phyloP scores from a whole-genome alignment of 805 yeast genomes.

The Suhomyces vadensis region DNA sequence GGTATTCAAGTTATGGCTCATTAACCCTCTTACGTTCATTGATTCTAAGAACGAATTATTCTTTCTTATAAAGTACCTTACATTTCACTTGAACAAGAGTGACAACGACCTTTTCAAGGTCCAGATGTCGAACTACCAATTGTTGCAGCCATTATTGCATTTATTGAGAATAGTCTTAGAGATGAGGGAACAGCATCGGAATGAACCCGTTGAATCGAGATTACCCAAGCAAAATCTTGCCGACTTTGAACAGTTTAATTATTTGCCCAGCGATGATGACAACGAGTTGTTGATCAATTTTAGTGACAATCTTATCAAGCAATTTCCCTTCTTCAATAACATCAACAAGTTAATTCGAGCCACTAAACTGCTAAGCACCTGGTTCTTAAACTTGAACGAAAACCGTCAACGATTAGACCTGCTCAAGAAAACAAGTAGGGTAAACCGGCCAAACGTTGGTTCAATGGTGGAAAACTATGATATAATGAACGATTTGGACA shows the following conservation, averaged over 20 bases:
- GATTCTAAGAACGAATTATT: slow-evolving; percentile 20
- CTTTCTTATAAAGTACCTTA: slow-evolving; percentile 18
- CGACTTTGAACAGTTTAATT: not conserved
- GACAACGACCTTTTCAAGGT: slow-evolving; percentile 22
- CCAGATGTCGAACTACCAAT: slow-evolving; percentile 30
- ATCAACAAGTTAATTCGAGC: slow-evolving; percentile 29
- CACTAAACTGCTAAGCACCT: slow-evolving; percentile 20
- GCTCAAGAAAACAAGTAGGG: slow-evolving; percentile 3
- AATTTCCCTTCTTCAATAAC: slow-evolving; percentile 29
- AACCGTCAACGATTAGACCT: slow-evolving; percentile 8
- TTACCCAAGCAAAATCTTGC: slow-evolving; percentile 5
- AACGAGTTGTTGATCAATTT: slow-evolving; percentile 15
- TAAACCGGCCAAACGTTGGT: not conserved
- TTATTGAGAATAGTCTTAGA: slow-evolving; percentile 24
- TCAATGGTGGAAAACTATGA: slow-evolving; percentile 2
- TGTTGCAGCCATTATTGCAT: slow-evolving; percentile 34
- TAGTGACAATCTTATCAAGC: slow-evolving; percentile 24
- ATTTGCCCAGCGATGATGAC: slow-evolving; percentile 10
- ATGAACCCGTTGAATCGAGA: slow-evolving; percentile 17
- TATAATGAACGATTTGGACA: slow-evolving; percentile 7
- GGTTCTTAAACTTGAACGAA: slow-evolving; percentile 23
- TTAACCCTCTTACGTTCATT: slow-evolving; percentile 18
- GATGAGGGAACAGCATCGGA: not conserved
- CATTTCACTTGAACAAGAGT: slow-evolving; percentile 10
- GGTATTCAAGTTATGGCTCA: slow-evolving; percentile 23